Base-by-base conservation (phyloP, 192 early-diverging fungal genomes). In the Lunasporangiospora selenospora region DNA sequence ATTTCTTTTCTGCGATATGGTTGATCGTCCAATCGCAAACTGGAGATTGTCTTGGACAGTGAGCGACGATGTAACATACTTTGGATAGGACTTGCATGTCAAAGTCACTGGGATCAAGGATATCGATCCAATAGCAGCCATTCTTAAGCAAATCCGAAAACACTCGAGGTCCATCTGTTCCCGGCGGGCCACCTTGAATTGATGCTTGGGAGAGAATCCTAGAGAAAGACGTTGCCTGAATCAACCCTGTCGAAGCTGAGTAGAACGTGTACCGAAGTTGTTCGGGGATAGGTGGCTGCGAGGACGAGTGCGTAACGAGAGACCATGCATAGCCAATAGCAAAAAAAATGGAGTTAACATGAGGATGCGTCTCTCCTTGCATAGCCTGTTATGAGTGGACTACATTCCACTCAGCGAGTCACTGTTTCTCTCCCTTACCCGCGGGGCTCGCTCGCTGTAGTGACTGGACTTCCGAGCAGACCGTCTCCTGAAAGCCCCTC, bases 121-220 rank as follows among this genome's bases (percentile, higher is more conserved):
- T 80, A 62, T 93, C 89, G 23, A 94, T 77, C 90, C 90, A 94
- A 67, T 88, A 93, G 38, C 84, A 88, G 8, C 88, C 73, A 27
- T 63, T 65, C 34, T 76, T 80, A 7, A 80, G 53, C 51, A 81
- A 31, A 53, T 78, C 70, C 3, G 78, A 76, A 18, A 79, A 73
- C 29, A 58, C 54, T 15, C 24, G 52, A 3, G 69, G 69, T 12
- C 46, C 33, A 6, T 62, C 53, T 31, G 36, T 30, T 1, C 58
- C 69, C 9, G 23, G n/a, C 9, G 23, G n/a, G 1, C 26, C 45
- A 3, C 4, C 21, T 27, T 73, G 53, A 0, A 62, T 32, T 2
- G 65, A 36, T 11, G 62, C 67, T 23, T 49, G 13, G 0, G 56
- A 18, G 21, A 75, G 66, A 38, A 80, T 66, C 29, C 58, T 49